phyloP scores from a whole-genome alignment of 1,284 basidiomycete genomes.

The Chondrostereum purpureum region DNA sequence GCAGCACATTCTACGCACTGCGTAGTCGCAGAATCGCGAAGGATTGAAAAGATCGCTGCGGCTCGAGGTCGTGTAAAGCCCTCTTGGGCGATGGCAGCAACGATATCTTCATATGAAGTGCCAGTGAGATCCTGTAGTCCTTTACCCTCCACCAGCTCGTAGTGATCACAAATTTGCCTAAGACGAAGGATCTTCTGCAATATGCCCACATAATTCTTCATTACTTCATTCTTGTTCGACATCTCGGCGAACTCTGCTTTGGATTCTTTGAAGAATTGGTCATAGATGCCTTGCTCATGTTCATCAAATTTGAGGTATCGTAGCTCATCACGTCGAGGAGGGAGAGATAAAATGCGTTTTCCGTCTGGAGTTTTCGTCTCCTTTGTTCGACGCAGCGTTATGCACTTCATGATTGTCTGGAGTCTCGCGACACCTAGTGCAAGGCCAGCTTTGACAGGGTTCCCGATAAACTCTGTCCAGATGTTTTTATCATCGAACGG shows the following conservation, averaged over 20 bases:
- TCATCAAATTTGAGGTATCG: conserved; percentile 80
- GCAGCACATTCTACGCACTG: conserved; percentile 83
- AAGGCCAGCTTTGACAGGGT: conserved; percentile 88
- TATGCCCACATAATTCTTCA: conserved; percentile 98
- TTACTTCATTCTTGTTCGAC: conserved; percentile 81
- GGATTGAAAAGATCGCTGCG: conserved; percentile 70
- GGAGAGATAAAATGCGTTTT: conserved; percentile 78
- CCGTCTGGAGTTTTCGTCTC: conserved; percentile 82
- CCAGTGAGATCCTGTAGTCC: conserved; percentile 39
- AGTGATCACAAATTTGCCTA: conserved; percentile 97
- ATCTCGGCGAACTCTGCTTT: conserved; percentile 89
- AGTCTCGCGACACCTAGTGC: conserved; percentile 89
- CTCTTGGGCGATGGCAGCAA: conserved; percentile 67
- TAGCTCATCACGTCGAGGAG: conserved; percentile 82
- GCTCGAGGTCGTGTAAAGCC: conserved; percentile 80
- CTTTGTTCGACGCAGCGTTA: conserved; percentile 95
- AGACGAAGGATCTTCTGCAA: conserved; percentile 92
- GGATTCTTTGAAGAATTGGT: conserved; percentile 81
- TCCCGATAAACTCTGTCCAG: conserved; percentile 92
- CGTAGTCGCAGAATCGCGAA: conserved; percentile 81
- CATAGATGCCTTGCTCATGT: conserved; percentile 83
- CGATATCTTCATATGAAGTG: conserved; percentile 66
- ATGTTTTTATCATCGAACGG: conserved; percentile 91
- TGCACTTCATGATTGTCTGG: conserved; percentile 95
- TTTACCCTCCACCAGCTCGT: conserved; percentile 83